Conservation (phyloP, 345 rosid species). For the Angophora floribunda region DNA sequence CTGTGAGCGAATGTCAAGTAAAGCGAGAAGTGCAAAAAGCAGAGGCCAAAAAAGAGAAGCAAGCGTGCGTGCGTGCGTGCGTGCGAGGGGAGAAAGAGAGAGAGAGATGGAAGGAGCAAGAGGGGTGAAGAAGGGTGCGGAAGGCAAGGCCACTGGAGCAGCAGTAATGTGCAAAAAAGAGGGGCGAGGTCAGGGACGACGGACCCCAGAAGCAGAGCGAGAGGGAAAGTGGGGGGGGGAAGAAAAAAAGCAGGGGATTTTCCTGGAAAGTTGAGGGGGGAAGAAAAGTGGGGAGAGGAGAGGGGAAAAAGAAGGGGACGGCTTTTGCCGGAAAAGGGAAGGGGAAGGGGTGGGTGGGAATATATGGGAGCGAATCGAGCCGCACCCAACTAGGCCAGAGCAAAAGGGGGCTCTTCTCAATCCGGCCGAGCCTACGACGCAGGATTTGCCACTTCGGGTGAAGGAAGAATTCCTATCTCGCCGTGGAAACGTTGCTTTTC, state of each 20-base stretch:
- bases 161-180: not conserved
- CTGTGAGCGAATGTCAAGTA: not conserved
- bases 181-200: not conserved
- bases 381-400: not conserved
- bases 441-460: not conserved
- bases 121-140: not conserved
- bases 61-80: not conserved
- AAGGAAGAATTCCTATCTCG: not conserved
- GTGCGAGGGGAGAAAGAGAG: not conserved
- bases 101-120: not conserved
- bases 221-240: not conserved
- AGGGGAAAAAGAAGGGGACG: not conserved
- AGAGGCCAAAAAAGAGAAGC: not conserved
- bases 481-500: not conserved
- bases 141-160: not conserved
- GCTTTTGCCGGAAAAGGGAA: not conserved
- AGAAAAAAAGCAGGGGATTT: not conserved
- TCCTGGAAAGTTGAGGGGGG: not conserved
- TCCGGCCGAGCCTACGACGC: not conserved
- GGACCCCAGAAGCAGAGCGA: not conserved
- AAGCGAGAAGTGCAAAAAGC: slow-evolving; percentile 30
- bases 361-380: not conserved
- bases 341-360: not conserved
- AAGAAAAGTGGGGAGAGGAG: no score
- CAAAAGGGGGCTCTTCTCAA: not conserved